Percentiles rank a stretch among this genome's conserved stretches.
phyloP scores from a whole-genome alignment of 2,329 filamentous ascomycete species.

The Shiraia bambusicola region DNA sequence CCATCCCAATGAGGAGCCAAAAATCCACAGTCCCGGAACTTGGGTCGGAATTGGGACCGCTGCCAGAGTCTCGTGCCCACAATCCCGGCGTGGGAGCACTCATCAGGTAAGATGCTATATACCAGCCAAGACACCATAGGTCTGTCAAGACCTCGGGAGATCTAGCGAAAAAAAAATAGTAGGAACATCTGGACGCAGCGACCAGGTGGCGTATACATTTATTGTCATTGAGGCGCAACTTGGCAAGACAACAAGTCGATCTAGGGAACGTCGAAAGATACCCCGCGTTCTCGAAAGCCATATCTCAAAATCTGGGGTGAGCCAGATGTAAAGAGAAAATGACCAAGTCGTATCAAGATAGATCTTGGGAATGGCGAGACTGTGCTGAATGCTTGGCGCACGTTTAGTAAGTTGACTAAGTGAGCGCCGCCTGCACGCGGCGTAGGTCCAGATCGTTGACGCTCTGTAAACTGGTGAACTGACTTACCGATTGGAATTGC shows the following conservation, averaged over 20 bases:
- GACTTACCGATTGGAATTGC: constrained; percentile 6
- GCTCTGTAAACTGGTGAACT: neutral
- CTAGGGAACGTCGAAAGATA: constrained; percentile 1
- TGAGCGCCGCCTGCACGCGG: constrained; percentile 10
- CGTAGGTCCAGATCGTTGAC: constrained; percentile 12
- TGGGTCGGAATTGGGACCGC: constrained; percentile 3
- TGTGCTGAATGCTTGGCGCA: constrained; percentile 6
- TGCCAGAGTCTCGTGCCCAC: constrained; percentile 1
- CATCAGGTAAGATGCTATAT: constrained; percentile 2
- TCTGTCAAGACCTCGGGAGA: neutral
- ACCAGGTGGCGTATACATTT: constrained; percentile 8
- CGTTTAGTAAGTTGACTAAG: constrained; percentile 5
- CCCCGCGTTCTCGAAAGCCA: constrained; percentile 6
- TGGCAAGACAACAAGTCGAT: constrained; percentile 1
- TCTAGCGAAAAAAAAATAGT: no score
- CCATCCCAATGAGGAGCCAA: neutral
- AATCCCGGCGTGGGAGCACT: constrained; percentile 1
- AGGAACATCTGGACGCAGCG: constrained; percentile 4
- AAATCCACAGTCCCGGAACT: constrained; percentile 6
- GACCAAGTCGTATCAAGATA: neutral
- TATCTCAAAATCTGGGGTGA: constrained; percentile 1
- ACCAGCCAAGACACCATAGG: constrained; percentile 1
- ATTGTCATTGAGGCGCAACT: neutral
- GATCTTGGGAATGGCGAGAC: neutral
- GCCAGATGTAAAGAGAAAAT: neutral